Conservation (phyloP, 2,329 filamentous ascomycete species). For the Pestalotiopsis sp. region DNA sequence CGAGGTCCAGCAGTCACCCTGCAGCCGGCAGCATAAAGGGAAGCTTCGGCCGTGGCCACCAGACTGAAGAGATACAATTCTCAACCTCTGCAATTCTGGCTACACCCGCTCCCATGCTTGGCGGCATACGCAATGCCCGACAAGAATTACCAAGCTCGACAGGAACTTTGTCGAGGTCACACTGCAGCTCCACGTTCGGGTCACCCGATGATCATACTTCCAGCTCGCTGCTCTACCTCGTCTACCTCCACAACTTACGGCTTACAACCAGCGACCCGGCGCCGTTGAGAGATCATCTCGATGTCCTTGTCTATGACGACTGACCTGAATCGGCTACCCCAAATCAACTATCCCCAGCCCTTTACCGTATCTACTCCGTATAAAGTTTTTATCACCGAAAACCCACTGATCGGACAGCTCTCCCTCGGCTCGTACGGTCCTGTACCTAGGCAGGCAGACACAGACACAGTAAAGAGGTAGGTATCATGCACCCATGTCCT, state of each 20-base stretch:
- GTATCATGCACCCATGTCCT: neutral
- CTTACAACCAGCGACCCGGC: neutral
- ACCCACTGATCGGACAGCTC: neutral
- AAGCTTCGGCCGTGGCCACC: neutral
- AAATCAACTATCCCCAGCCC: neutral
- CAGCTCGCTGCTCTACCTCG: neutral
- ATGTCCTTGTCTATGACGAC: neutral
- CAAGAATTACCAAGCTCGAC: neutral
- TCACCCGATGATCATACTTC: neutral
- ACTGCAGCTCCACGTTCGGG: neutral
- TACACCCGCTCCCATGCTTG: neutral
- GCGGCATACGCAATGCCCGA: neutral
- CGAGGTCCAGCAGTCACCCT: neutral
- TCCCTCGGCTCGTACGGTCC: neutral
- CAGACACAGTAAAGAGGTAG: too few species aligned
- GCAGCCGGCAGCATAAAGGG: neutral
- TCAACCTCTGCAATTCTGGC: neutral
- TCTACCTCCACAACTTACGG: too few species aligned
- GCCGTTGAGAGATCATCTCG: neutral
- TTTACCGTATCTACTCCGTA: neutral
- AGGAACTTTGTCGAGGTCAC: neutral
- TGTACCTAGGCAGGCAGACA: neutral
- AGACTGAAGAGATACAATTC: neutral
- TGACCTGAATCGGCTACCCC: neutral
- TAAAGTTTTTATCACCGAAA: neutral